A percentile compares a stretch with the other conserved stretches of the same genome.
phyloP scores from a whole-genome alignment of 441 rosid species.

The Adansonia madagascariensis region DNA sequence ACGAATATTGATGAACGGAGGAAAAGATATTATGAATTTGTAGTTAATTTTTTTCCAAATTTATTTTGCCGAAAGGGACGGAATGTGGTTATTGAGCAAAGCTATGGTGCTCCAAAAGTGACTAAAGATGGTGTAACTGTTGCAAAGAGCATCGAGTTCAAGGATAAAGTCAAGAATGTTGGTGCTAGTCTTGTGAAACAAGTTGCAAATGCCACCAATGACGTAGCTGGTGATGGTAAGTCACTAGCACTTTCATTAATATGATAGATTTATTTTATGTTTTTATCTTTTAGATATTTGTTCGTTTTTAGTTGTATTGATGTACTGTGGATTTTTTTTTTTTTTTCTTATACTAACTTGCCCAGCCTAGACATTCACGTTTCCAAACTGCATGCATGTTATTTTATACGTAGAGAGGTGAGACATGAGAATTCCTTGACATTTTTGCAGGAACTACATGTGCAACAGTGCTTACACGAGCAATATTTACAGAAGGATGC shows the following conservation, averaged over 20 bases:
- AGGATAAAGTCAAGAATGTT: slow-evolving; percentile 75
- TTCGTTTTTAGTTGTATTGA: too few species aligned
- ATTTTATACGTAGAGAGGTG: not conserved
- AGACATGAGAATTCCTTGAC: slow-evolving; percentile 2
- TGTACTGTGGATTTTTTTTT: too few species aligned
- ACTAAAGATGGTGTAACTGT: slow-evolving; percentile 95
- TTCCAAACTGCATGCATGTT: not conserved
- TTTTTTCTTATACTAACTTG: too few species aligned
- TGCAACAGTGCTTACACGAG: slow-evolving; percentile 78
- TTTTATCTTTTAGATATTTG: too few species aligned
- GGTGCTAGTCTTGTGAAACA: slow-evolving; percentile 98
- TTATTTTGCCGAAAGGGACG: slow-evolving; percentile 56
- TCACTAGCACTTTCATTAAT: not conserved
- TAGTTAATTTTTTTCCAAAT: not conserved
- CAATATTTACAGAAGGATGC: slow-evolving; percentile 85
- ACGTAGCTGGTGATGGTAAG: slow-evolving; percentile 88
- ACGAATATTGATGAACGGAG: not conserved
- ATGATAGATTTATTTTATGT: not conserved
- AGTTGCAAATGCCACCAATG: slow-evolving; percentile 95
- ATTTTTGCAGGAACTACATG: slow-evolving; percentile 76
- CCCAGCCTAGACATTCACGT: not conserved
- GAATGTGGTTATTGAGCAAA: slow-evolving; percentile 84
- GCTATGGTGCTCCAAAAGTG: slow-evolving; percentile 88
- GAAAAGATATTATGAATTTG: not conserved
- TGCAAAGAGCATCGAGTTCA: slow-evolving; percentile 87